Conservation (phyloP, 352 stramenopile species). For the Phytophthora cactorum region DNA sequence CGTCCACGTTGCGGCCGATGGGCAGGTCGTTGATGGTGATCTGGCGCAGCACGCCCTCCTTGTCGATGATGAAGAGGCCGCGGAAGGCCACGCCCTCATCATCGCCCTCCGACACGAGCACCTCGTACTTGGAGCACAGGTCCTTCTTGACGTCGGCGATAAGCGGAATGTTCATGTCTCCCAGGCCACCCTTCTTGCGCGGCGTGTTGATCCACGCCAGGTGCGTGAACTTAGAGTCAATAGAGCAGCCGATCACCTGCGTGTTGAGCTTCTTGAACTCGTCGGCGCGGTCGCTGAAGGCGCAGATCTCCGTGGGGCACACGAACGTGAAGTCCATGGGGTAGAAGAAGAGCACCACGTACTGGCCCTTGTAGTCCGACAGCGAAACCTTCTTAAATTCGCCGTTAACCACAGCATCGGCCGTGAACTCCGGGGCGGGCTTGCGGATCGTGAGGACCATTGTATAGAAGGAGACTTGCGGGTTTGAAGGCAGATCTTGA, state of each 20-base stretch:
- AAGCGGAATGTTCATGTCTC: constrained; percentile 92
- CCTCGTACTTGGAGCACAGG: constrained; percentile 82
- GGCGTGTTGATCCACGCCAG: constrained; percentile 91
- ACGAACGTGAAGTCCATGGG: constrained; percentile 93
- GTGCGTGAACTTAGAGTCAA: constrained; percentile 91
- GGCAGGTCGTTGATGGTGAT: constrained; percentile 92
- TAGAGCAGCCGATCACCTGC: constrained; percentile 77
- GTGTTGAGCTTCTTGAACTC: constrained; percentile 85
- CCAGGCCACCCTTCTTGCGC: constrained; percentile 90
- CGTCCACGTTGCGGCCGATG: constrained; percentile 90
- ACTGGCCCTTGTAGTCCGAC: constrained; percentile 90
- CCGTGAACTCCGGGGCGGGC: constrained; percentile 77
- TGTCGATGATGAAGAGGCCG: constrained; percentile 93
- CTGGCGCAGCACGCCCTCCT: constrained; percentile 79
- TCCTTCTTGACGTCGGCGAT: constrained; percentile 92
- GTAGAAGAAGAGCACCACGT: constrained; percentile 94
- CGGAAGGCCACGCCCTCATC: constrained; percentile 83
- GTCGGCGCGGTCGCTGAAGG: constrained; percentile 82
- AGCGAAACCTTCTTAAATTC: constrained; percentile 88
- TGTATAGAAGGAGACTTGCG: constrained; percentile 1
- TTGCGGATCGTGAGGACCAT: constrained; percentile 79
- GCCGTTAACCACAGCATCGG: constrained; percentile 78
- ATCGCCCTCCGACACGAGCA: constrained; percentile 70
- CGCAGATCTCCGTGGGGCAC: constrained; percentile 92
- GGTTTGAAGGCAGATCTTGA: constrained; percentile 9